Base-by-base conservation (phyloP, 345 rosid species). In the Eucalyptus pumila region DNA sequence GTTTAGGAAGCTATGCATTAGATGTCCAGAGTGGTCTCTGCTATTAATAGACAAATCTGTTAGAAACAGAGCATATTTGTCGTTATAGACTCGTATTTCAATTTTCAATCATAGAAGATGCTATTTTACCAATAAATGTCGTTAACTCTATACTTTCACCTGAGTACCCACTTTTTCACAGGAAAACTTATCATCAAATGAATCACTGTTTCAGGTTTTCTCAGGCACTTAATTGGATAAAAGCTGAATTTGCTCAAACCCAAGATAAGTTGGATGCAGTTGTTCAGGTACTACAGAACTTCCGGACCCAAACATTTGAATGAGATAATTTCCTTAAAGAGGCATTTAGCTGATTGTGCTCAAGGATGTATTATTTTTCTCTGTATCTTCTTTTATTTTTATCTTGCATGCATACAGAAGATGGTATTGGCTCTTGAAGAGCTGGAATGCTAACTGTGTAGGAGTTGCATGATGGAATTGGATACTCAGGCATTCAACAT, bases 191-290 rank as follows among this genome's bases (percentile, higher is more conserved):
- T 37, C 83, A 76, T 76, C 83, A 76, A 76, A 19, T 76, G 42
- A 19, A 80, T 80, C 30, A 40, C 27, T 52, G 37, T 50, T 60
- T 83, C 93, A 93, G 96, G 87, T 88, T 91, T 86, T 83, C 67
- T 21, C 72, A 67, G 80, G 92, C 93, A 40, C 88, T 93, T 60
- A 65, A 40, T 85, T 93, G 93, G 94, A 87, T 89, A 37, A 89
- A 91, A 88, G 69, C 34, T 58, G 94, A 94, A 90, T 93, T 93
- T 62, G 34, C 86, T 51, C 49, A 12, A 89, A 91, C 93, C 15
- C 90, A 37, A 56, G 86, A 50, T 89, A 94, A 91, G 89, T 89
- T 94, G 89, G 88, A 91, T 32, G 91, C 86, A 14, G 10, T 93
- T 89, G 92, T 69, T 85, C 93, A 90, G 94, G 94, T 93, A 91